Evolutionary conservation across 805 yeast genomes (phyloP), one percentile per base, ranked within the genome.

Genomic region (Ogataea salicorniae): DNA sequence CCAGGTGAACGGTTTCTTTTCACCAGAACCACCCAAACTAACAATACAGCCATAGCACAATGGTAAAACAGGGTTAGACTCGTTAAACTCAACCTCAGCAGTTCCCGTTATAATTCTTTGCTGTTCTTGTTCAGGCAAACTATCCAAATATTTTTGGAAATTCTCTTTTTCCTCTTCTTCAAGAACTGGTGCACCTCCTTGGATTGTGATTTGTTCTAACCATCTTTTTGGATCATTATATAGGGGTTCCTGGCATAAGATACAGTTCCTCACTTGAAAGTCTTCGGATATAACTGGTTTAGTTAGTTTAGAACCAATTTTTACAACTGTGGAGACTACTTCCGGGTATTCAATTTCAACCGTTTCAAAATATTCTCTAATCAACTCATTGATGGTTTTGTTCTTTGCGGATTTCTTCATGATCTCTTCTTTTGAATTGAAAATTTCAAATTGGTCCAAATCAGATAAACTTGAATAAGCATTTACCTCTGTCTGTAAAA

Each of bases 301-400:
- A 2, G 74, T 75, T 40, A 91, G 67, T 62, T 92, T 90, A 42
- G 83, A 83, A 5, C 94, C 96, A 0, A 96, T 90, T 54, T 87
- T 83, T 14, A 90, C 90, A 18, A 92, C 97, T 0, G 98, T 91
- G 0, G 97, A 85, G 3, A 91, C 90, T 2, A 92, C 87, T 47
- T 92, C 87, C 0, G 96, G 90, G 60, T 90, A 90, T 15, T 82
- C 90, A 6, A 74, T 74, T 58, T 88, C 96, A 22, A 91, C 79
- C 34, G 74, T 73, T 31, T 71, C 74, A 56, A 88, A 88, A 64
- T 92, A 92, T 43, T 81, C 77, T 26, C 80, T 71, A 1, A 90
- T 82, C 43, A 92, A 73, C 59, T 88, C 95, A 57, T 87, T 84
- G 17, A 92, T 83, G 2, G 96, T 86, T 75, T 84, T 86, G 55